Evolutionary conservation across 257 asterid species (phyloP), one percentile per base, ranked within the genome.

Genomic region (Petrea volubilis): DNA sequence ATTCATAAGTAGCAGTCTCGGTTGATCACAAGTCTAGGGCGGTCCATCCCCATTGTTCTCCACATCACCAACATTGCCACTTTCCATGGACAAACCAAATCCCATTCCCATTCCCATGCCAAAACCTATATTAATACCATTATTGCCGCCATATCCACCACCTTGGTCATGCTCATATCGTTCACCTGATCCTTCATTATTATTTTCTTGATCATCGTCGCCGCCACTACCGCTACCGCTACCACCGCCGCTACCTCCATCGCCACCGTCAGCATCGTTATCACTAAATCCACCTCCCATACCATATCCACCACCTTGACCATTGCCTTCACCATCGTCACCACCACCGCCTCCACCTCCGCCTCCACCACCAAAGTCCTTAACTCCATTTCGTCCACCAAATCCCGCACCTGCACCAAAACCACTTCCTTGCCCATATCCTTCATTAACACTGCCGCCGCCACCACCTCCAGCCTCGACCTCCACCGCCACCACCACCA

Each of bases 361-460:
- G 14, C 57, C 57, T 18, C 57, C 57, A 6, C 57, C 57, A 8
- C 57, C 57, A 6, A 50, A 18, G 57, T 23, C 57, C 2, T 52
- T 52, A 21, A 52, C 24, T 52, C 59, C 59, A 13, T 52, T 9
- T 52, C 59, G 59, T 23, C 31, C 59, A 21, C 59, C 59, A 23
- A 52, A 52, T 24, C 59, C 59, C 8, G 17, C 59, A 52, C 59
- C 59, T 11, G 59, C 59, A 52, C 59, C 59, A 52, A 52, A 52
- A 23, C 59, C 59, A 52, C 59, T 52, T 52, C 59, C 59, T 1
- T 23, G 31, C 6, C 59, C 59, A 23, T 52, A 52, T 23, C 13
- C 59, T 52, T 33, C 59, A 52, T 24, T 52, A 52, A 21, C 31
- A 3, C 59, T n/a, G 11, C 59, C 31, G 0, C 59, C 59, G 2